Conservation (phyloP, 192 early-diverging fungal genomes). For the Haplosporangium gracile region DNA sequence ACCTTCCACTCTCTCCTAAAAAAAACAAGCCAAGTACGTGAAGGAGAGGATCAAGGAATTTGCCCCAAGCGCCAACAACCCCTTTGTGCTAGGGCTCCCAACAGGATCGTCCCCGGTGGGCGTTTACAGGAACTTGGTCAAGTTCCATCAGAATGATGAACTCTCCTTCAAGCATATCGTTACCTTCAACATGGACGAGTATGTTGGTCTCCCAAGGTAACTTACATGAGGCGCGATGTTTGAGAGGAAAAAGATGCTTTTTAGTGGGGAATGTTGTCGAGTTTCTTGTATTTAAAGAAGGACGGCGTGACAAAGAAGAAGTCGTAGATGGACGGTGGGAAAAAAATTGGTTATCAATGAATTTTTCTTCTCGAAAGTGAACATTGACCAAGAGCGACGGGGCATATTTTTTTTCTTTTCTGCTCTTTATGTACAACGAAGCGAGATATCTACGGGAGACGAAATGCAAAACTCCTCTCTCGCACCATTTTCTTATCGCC, state of each 20-base stretch:
- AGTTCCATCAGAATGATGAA: slow-evolving; percentile 71
- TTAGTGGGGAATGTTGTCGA: not conserved
- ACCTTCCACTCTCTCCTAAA: not conserved
- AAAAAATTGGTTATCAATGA: not conserved
- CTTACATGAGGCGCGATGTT: not conserved
- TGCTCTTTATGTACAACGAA: not conserved
- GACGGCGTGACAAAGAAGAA: not conserved
- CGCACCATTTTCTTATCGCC: not conserved
- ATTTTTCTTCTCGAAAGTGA: not conserved
- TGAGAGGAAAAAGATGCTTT: not conserved
- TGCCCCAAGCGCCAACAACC: slow-evolving; percentile 76
- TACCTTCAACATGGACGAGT: slow-evolving; percentile 94
- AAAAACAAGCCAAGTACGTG: slow-evolving; percentile 74
- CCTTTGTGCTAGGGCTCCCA: slow-evolving; percentile 88
- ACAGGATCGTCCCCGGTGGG: slow-evolving; percentile 88
- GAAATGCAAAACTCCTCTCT: not conserved
- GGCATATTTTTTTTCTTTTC: slow-evolving; percentile 15
- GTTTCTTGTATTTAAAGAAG: not conserved
- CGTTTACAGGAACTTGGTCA: slow-evolving; percentile 82
- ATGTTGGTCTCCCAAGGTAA: slow-evolving; percentile 81
- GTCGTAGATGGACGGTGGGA: not conserved
- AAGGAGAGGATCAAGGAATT: slow-evolving; percentile 83
- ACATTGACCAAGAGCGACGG: not conserved
- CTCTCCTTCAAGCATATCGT: slow-evolving; percentile 83
- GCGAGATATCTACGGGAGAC: not conserved